Conservation (phyloP, 257 asterid genomes). For the Linaria vulgaris region DNA sequence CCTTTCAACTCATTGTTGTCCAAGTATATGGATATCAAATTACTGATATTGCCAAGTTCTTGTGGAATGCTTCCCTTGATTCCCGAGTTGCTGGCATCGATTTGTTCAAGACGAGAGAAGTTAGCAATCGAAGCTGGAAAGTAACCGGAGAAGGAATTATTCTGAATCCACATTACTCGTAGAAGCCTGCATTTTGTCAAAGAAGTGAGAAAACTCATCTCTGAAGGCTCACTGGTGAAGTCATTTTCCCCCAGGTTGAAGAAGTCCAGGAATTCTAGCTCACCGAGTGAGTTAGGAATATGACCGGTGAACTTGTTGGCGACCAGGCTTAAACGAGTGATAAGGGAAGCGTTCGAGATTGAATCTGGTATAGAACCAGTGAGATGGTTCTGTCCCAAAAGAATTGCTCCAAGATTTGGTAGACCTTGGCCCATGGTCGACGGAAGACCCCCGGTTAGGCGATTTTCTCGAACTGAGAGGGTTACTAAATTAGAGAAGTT, state of each 20-base stretch:
- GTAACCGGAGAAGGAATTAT: constrained; percentile 20
- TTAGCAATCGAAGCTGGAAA: constrained; percentile 30
- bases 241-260: constrained; percentile 32
- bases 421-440: constrained; percentile 23
- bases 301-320: constrained; percentile 26
- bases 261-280: constrained; percentile 24
- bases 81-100: neutral
- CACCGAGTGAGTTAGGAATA: constrained; percentile 36
- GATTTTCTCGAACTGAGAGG: constrained; percentile 12
- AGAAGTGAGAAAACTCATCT: constrained; percentile 23
- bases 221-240: constrained; percentile 25
- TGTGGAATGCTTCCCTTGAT: constrained; percentile 32
- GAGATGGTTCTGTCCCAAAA: constrained; percentile 22
- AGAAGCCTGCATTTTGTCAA: constrained; percentile 29
- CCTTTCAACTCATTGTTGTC: constrained; percentile 25
- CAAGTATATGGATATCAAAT: neutral
- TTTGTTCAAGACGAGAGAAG: constrained; percentile 17
- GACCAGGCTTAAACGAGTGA: constrained; percentile 7
- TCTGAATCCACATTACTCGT: constrained; percentile 15
- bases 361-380: constrained; percentile 27
- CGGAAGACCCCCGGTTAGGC: constrained; percentile 20
- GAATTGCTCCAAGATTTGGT: constrained; percentile 26
- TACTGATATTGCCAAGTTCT: constrained; percentile 26
- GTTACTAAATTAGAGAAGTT: constrained; percentile 3
- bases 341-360: constrained; percentile 28